Evolutionary conservation across 768 basidiomycete genomes (phyloP), one percentile per base, ranked within the genome.

Genomic region (Tricholoma sp.): DNA sequence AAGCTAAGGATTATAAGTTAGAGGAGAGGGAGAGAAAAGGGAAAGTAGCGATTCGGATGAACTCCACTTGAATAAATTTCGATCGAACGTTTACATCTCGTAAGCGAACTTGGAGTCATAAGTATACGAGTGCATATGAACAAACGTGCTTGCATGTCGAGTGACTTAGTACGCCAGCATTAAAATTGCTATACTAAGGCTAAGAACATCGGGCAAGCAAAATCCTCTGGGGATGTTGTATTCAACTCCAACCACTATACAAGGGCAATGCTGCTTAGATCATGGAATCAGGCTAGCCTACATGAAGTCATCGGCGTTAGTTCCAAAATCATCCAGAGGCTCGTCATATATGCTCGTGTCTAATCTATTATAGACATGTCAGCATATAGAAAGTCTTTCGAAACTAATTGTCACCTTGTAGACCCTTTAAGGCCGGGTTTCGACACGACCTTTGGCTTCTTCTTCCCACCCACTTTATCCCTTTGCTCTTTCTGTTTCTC

Each of bases 401-500:
- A 21, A 37, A 47, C 2, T 41, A 22, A 24, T 32, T 19, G 35
- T 5, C 69, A 89, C 86, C 82, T 87, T 65, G 68, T 75, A n/a
- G 80, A 72, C 12, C 78, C 67, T 72, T 94, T 96, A 19, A 80
- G 76, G 16, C 85, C 81, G 21, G 95, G 94, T 69, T 91, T 97
- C 16, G 77, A 70, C 0, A 80, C 71, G 6, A 78, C 72, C 73
- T 90, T 89, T 46, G 79, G 73, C 76, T 95, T 95, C 78, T 94
- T 96, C 83, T 95, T 97, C 29, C 93, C 92, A 58, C 83, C 86
- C 2, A 84, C 79, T 70, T 89, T 91, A 34, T 94, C 92, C 61
- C 88, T 81, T 64, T 88, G 85, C 67, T 92, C 92, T 73, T 85
- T 91, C 74, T 95, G 91, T 76, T 98, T 99, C 76, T 95, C 93